Base-by-base conservation (phyloP, 2,329 filamentous ascomycete species). In the Hypoxylon sp. region DNA sequence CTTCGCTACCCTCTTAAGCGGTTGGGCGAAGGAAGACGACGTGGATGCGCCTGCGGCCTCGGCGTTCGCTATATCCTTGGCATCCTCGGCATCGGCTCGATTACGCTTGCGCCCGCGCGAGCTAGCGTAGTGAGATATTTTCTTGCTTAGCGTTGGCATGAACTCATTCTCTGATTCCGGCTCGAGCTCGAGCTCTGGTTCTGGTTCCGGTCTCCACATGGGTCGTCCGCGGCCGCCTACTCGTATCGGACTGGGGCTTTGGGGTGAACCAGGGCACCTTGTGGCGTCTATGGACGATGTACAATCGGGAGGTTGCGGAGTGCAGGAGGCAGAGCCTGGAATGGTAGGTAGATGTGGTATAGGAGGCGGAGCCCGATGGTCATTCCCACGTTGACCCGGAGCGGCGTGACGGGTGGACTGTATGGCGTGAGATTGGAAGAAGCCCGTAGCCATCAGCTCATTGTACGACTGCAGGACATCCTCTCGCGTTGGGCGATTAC, bases 401-500 rank as follows among this genome's bases (percentile, higher is more conserved):
- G 64, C 1, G 72, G 77, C 63, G 23, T 79, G 78, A 3, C 81
- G 73, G 1, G 79, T 81, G 3, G 80, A 82, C 53, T 80, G 77
- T 54, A 83, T 83, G 42, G 81, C 80, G 55, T 83, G 80, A 16
- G 77, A 72, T 35, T 77, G 73, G 65, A 84, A 84, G 75, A 84
- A 84, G 51, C 81, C 81, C 4, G 75, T 75, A 2, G 79, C 76
- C 60, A 84, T 73, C 48, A 84, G 74, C 58, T 79, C 70, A 57
- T 82, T 77, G 66, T 84, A 84, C 63, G 73, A 83, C 52, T 77
- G 75, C 63, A 82, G 59, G 43, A 84, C 75, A 49, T 84, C 79
- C 41, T 84, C 81, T 3, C 71, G 65, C 4, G 70, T 65, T 19
- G 69, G 72, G 29, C 68, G 69, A 45, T 63, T 58, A 7, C 34